Evolutionary conservation across 805 yeast genomes (phyloP).

Genomic region (Wickerhamomyces hampshirensis): DNA sequence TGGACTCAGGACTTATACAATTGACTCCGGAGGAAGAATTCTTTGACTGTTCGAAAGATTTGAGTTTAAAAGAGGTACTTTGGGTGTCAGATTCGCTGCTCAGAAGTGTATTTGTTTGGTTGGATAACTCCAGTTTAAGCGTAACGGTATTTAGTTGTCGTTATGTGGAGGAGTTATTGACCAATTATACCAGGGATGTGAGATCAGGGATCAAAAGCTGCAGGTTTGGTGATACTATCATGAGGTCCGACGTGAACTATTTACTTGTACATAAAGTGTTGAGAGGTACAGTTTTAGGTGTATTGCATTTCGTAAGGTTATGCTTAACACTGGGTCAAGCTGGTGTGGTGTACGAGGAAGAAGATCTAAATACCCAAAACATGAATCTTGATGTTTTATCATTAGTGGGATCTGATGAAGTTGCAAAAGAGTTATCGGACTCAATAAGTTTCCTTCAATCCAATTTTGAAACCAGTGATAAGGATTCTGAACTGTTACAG

Average conservation of each 20-base stretch:
- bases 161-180: constrained; percentile 58
- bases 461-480: constrained; percentile 13
- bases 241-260: constrained; percentile 2
- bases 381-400: constrained; percentile 48
- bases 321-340: constrained; percentile 41
- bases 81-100: constrained; percentile 52
- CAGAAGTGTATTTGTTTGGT: constrained; percentile 63
- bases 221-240: constrained; percentile 2
- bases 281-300: constrained; percentile 45
- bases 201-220: constrained; percentile 9
- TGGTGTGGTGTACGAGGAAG: constrained; percentile 69
- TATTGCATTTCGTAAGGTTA: constrained; percentile 49
- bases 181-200: constrained; percentile 30
- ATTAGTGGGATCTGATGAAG: constrained; percentile 18
- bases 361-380: constrained; percentile 62
- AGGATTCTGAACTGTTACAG: constrained; percentile 18
- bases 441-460: constrained; percentile 30
- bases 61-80: constrained; percentile 36
- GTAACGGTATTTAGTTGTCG: constrained; percentile 74
- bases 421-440: constrained; percentile 26
- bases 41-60: constrained; percentile 40
- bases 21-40: constrained; percentile 38
- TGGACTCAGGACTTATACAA: constrained; percentile 74
- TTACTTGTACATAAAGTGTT: constrained; percentile 45
- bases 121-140: constrained; percentile 67